phyloP scores from a whole-genome alignment of 257 asterid species.

The Forsythia viridissima region DNA sequence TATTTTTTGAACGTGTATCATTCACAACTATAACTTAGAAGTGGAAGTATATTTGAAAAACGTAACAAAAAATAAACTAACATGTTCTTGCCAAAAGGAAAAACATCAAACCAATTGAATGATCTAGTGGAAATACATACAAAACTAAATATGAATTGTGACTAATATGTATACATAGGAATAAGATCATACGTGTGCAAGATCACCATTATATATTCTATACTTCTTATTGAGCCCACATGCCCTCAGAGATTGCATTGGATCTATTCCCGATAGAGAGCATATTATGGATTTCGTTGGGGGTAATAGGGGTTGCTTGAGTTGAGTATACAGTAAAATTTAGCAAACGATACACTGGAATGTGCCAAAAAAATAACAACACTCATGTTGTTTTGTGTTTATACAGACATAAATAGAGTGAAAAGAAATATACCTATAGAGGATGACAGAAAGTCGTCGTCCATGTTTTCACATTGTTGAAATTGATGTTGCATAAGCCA shows the following conservation, averaged over 20 bases:
- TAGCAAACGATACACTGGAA: too few relatives aligned
- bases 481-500: too few relatives aligned
- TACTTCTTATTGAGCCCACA: conserved; percentile 90
- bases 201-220: conserved; percentile 93
- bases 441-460: too few relatives aligned
- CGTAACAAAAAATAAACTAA: conserved; percentile 11
- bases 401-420: too few relatives aligned
- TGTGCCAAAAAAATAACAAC: too few relatives aligned
- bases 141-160: not conserved
- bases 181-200: conserved; percentile 61
- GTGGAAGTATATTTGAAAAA: conserved; percentile 12
- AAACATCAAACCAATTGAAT: not conserved
- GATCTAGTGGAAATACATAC: not conserved
- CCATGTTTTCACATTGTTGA: too few relatives aligned
- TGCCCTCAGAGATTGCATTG: conserved; percentile 66
- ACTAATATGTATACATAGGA: conserved; percentile 10
- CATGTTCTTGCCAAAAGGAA: not conserved
- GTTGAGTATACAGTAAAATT: conserved; percentile 52
- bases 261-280: conserved; percentile 62
- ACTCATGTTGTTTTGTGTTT: too few relatives aligned
- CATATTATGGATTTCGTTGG: conserved; percentile 59
- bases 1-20: conserved; percentile 62
- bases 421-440: too few relatives aligned
- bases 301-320: conserved; percentile 55
- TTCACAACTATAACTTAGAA: conserved; percentile 71